Base-by-base conservation (phyloP, 75 land plant genomes). In the Pinus taeda region DNA sequence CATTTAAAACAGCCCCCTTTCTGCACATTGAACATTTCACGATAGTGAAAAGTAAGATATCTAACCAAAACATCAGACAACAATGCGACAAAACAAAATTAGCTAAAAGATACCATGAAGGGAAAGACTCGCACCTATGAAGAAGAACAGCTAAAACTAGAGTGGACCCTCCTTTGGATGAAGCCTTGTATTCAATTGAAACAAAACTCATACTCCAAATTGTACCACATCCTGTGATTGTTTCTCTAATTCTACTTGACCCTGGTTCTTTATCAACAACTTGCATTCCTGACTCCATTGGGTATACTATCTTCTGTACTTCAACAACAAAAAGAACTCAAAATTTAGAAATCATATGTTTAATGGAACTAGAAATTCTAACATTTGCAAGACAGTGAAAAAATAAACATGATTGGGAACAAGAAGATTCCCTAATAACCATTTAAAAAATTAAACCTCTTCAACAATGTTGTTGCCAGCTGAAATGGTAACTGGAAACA, bases 141-240 rank as follows among this genome's bases (percentile, higher is more conserved):
- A 94, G 66, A 77, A 97, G 71, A 57, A 92, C 82, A 57, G 90
- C 98, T 24, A 97, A 76, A 22, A 94, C 22, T 74, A 93, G 87
- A 73, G 72, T 67, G 42, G 77, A 57, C 20, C 62, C 83, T 60
- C 81, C 88, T 74, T 77, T 81, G 62, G 74, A 71, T 60, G 67
- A 60, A 59, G 82, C 70, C 73, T 75, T 56, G 62, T 30, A 59
- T 36, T 85, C 81, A 42, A 71, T 76, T 74, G 88, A 81, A 72
- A 94, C 86, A 85, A 94, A 97, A 72, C 98, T 88, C 89, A 97
- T 92, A 82, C 98, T 97, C 99, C 99, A 97, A 63, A 97, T 86
- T 29, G 98, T 95, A 36, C 99, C 98, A 82, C 62, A 77, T 59
- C 86, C 78, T 76, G 75, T 57, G 59, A 39, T 65, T 60, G 63